These are phyloP conservation scores for Akanthomyces dipterigenus DNA, from an alignment of 2,329 filamentous ascomycete genomes.

Conservation along the genomic window DNA sequence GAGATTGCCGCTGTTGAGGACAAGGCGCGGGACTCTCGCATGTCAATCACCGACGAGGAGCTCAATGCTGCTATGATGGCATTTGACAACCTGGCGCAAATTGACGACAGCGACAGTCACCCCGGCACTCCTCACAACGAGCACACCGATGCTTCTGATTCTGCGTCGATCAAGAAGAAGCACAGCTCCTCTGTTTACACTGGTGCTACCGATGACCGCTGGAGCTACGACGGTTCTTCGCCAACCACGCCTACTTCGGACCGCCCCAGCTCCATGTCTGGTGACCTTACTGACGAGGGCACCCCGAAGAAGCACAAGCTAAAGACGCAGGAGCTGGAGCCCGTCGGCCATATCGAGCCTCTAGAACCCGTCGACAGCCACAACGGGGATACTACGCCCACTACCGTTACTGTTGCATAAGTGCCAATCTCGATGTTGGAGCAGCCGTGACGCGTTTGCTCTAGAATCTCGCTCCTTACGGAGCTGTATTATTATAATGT, in stretches of 20 bases:
- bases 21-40: background rate
- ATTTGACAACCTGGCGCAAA: slow-evolving; percentile 8
- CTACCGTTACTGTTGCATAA: slow-evolving; percentile 6
- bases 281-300: slow-evolving; percentile 26
- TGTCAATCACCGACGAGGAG: background rate
- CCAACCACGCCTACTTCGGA: slow-evolving; percentile 34
- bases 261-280: slow-evolving; percentile 26
- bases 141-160: slow-evolving; percentile 23
- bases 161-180: slow-evolving; percentile 23
- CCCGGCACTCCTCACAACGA: slow-evolving; percentile 17
- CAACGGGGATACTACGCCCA: slow-evolving; percentile 10
- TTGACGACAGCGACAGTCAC: slow-evolving; percentile 11
- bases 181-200: slow-evolving; percentile 33
- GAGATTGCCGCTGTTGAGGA: background rate
- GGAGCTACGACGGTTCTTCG: slow-evolving; percentile 31
- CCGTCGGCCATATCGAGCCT: background rate
- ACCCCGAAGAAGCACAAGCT: slow-evolving; percentile 26
- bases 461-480: background rate
- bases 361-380: background rate
- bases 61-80: background rate
- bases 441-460: background rate
- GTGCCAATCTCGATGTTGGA: background rate
- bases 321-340: slow-evolving; percentile 11
- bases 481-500: slow-evolving; percentile 6
- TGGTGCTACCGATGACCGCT: slow-evolving; percentile 30